phyloP scores from a whole-genome alignment of 352 stramenopile genomes.

The Pythium apleroticum region DNA sequence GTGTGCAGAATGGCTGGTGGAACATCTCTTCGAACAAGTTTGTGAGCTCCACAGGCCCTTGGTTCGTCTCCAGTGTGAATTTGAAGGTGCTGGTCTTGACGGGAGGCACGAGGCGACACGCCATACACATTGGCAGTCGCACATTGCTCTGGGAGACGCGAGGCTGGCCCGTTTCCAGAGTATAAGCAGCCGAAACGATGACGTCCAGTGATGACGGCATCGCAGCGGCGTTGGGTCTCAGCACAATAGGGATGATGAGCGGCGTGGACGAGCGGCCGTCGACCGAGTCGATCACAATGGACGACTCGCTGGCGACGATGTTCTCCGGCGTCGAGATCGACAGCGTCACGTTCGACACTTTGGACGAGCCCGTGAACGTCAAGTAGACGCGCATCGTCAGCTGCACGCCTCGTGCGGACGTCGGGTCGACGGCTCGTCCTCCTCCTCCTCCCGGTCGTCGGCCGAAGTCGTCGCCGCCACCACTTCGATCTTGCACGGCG shows the following conservation, averaged over 20 bases:
- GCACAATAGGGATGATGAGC: conserved; percentile 59
- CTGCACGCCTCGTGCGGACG: conserved; percentile 32
- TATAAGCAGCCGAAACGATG: conserved; percentile 71
- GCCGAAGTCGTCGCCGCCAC: conserved; percentile 38
- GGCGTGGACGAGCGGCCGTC: conserved; percentile 60
- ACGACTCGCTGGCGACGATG: conserved; percentile 57
- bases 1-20: conserved; percentile 65
- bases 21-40: conserved; percentile 87
- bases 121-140: conserved; percentile 73
- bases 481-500: conserved; percentile 31
- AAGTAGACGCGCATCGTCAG: conserved; percentile 82
- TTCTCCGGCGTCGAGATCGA: conserved; percentile 66
- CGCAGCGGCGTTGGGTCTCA: conserved; percentile 41
- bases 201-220: conserved; percentile 74
- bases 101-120: conserved; percentile 63
- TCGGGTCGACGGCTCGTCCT: conserved; percentile 5
- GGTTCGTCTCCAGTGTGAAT: conserved; percentile 88
- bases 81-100: conserved; percentile 86
- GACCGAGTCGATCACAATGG: conserved; percentile 70
- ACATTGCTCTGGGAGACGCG: conserved; percentile 64
- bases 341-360: conserved; percentile 75
- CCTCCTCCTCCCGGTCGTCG: conserved; percentile 25
- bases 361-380: conserved; percentile 73
- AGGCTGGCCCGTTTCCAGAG: conserved; percentile 64
- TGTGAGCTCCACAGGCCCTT: conserved; percentile 69